Evolutionary conservation across 306 rosid species (phyloP).

Genomic region (Vigna trinervia): DNA sequence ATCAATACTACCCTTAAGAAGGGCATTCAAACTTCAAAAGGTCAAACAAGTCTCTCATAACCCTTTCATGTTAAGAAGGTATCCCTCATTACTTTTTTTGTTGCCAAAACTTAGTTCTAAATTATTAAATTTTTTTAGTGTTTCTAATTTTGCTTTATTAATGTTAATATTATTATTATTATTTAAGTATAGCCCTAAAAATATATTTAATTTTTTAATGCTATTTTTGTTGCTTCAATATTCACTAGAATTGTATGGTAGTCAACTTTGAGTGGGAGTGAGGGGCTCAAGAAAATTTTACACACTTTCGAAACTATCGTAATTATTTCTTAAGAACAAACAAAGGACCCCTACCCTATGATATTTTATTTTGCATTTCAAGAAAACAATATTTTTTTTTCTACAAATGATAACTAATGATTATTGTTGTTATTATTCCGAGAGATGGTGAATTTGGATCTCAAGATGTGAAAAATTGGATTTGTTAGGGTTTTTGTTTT

Average conservation of each 20-base stretch:
- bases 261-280: constrained; percentile 2
- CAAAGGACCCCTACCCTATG: constrained; percentile 6
- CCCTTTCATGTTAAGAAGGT: not conserved
- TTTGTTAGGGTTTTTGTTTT: not conserved
- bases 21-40: constrained; percentile 29
- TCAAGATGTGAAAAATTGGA: constrained; percentile 22
- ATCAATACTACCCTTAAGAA: constrained; percentile 27
- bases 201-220: no score
- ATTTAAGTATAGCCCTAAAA: no score
- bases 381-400: not conserved
- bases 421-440: constrained; percentile 14
- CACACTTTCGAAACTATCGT: constrained; percentile 10
- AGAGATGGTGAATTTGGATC: constrained; percentile 33
- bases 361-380: constrained; percentile 22
- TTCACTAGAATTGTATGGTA: constrained; percentile 17
- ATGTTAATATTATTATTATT: no score
- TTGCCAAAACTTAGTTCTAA: not conserved
- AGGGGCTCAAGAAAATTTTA: constrained; percentile 26
- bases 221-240: no score
- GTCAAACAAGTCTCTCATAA: constrained; percentile 20
- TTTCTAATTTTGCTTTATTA: no score
- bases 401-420: constrained; percentile 27
- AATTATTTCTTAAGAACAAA: constrained; percentile 31
- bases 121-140: not conserved
- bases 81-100: not conserved